Percentiles rank a stretch among this genome's conserved stretches.
Evolutionary conservation across 148 eudicot genomes (phyloP).

Genomic region (Fallopia convolvulus): DNA sequence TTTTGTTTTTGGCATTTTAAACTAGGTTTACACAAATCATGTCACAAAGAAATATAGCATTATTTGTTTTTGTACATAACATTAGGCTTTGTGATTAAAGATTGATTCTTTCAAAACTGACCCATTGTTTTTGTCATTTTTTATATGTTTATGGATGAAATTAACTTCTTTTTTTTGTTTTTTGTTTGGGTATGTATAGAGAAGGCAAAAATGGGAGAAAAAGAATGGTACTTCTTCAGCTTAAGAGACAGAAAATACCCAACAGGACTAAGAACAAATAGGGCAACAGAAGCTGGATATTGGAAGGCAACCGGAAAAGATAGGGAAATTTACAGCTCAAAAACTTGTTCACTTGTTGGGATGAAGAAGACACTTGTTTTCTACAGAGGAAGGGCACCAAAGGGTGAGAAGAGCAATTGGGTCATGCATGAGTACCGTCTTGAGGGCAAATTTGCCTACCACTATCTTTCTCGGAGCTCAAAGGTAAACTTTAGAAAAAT

Average conservation of each 20-base stretch:
- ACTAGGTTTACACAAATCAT: too few relatives aligned
- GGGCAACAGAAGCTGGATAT: slow-evolving; percentile 90
- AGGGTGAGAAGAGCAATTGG: slow-evolving; percentile 92
- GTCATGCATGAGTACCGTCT: slow-evolving; percentile 97
- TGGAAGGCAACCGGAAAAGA: slow-evolving; percentile 99
- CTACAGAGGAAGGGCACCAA: slow-evolving; percentile 89
- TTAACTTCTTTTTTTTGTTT: not conserved
- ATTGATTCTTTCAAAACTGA: not conserved
- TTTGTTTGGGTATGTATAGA: slow-evolving; percentile 20
- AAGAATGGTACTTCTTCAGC: slow-evolving; percentile 96
- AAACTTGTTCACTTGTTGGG: slow-evolving; percentile 64
- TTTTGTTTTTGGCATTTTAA: too few relatives aligned
- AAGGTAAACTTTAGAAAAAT: slow-evolving; percentile 33
- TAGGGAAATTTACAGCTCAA: slow-evolving; percentile 78
- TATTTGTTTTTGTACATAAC: too few relatives aligned
- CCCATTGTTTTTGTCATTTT: not conserved
- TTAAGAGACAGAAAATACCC: slow-evolving; percentile 88
- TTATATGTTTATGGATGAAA: not conserved
- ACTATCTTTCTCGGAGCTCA: slow-evolving; percentile 66
- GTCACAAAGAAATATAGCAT: too few relatives aligned
- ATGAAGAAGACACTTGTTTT: slow-evolving; percentile 99
- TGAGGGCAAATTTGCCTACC: slow-evolving; percentile 90
- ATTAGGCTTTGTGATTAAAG: too few relatives aligned
- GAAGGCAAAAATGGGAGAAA: slow-evolving; percentile 94
- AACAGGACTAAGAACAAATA: slow-evolving; percentile 75